phyloP scores from a whole-genome alignment of 1,284 basidiomycete species.

The Schizophyllum amplum region DNA sequence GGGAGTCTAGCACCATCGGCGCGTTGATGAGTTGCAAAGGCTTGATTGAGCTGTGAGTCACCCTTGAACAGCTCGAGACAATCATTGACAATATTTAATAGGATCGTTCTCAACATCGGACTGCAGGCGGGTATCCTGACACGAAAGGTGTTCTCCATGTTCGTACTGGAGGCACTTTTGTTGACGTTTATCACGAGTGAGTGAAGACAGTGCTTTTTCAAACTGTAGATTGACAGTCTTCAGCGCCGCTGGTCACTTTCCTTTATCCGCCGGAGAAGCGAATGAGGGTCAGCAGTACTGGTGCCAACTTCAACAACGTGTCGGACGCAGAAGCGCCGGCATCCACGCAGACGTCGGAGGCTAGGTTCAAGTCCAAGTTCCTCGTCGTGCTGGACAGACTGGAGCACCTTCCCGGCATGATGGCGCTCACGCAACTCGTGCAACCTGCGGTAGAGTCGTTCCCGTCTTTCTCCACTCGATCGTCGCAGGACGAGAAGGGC shows the following conservation, averaged over 20 bases:
- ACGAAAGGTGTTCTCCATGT: slow-evolving; percentile 76
- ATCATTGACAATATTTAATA: slow-evolving; percentile 46
- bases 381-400: slow-evolving; percentile 87
- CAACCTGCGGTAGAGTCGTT: slow-evolving; percentile 25
- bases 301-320: slow-evolving; percentile 38
- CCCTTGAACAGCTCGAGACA: background rate
- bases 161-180: slow-evolving; percentile 81
- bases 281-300: slow-evolving; percentile 35
- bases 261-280: slow-evolving; percentile 70
- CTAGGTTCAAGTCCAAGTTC: slow-evolving; percentile 43
- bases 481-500: background rate
- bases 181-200: slow-evolving; percentile 79
- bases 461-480: background rate
- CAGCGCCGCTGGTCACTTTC: slow-evolving; percentile 63
- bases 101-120: slow-evolving; percentile 97
- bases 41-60: slow-evolving; percentile 27
- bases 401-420: slow-evolving; percentile 76
- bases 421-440: slow-evolving; percentile 62
- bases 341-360: slow-evolving; percentile 7
- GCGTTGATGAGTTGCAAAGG: slow-evolving; percentile 96
- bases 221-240: background rate
- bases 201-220: background rate
- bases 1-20: slow-evolving; percentile 84
- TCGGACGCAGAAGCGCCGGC: slow-evolving; percentile 23
- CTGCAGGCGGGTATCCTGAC: slow-evolving; percentile 78